Evolutionary conservation across 495 filamentous ascomycete species (phyloP).

Genomic region (Aspergillus indologenus): DNA sequence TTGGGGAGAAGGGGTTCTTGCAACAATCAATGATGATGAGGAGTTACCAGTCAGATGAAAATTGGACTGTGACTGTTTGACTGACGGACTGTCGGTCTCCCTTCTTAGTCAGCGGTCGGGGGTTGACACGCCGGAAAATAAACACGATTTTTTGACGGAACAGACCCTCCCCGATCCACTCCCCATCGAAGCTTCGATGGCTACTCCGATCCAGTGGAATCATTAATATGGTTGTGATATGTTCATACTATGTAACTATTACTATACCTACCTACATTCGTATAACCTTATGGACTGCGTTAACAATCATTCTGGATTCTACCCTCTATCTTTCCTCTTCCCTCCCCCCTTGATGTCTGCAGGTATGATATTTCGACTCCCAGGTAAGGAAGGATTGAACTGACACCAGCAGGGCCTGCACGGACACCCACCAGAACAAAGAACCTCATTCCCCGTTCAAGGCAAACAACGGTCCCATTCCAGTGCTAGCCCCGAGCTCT

Average conservation of each 20-base stretch:
- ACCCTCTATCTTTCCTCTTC: too few species aligned
- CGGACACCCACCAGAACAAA: slow-evolving; percentile 6
- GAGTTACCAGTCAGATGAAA: too few species aligned
- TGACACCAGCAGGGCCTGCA: neutral
- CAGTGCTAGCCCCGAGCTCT: neutral
- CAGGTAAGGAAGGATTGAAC: neutral
- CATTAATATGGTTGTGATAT: neutral
- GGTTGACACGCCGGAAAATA: neutral
- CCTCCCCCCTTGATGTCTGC: too few species aligned
- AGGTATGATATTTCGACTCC: slow-evolving; percentile 4
- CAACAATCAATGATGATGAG: too few species aligned
- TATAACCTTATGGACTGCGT: too few species aligned
- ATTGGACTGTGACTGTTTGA: too few species aligned
- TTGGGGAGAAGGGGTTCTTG: too few species aligned
- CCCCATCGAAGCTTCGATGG: neutral
- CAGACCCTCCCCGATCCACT: neutral
- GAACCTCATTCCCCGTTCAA: slow-evolving; percentile 3
- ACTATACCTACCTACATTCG: too few species aligned
- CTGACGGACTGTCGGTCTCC: too few species aligned
- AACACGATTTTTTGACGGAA: neutral
- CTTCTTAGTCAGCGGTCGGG: neutral
- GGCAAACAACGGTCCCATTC: slow-evolving; percentile 13
- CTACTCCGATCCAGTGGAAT: neutral
- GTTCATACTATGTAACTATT: too few species aligned
- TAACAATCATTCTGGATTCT: too few species aligned